phyloP scores from a whole-genome alignment of 331 rosid species.

The Rhamnella rubrinervis region DNA sequence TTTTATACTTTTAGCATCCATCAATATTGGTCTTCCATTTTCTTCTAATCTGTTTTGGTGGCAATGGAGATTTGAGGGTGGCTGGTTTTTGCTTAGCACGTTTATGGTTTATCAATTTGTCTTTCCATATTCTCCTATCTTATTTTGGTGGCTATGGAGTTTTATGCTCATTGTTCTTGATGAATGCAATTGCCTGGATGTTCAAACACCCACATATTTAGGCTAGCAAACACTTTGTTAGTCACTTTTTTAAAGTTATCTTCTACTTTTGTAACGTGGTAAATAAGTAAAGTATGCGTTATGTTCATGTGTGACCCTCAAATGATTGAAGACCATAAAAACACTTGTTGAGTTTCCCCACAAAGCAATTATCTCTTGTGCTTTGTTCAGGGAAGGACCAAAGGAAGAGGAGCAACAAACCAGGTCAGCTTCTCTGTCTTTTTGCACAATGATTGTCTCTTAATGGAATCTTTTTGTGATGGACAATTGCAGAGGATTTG shows the following conservation, averaged over 20 bases:
- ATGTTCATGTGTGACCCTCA: background rate
- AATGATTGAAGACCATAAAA: background rate
- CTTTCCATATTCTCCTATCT: background rate
- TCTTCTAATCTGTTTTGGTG: background rate
- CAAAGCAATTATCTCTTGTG: background rate
- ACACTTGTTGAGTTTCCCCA: background rate
- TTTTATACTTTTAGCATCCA: too few species aligned
- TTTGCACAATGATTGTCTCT: background rate
- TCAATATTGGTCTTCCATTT: too few species aligned
- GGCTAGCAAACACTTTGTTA: too few species aligned
- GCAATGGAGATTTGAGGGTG: background rate
- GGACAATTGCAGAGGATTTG: background rate
- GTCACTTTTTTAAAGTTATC: too few species aligned
- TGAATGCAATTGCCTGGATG: too few species aligned
- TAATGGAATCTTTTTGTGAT: background rate
- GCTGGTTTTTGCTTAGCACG: background rate
- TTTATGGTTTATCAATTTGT: background rate
- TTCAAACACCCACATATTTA: too few species aligned
- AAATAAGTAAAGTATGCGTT: background rate
- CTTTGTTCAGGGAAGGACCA: slow-evolving; percentile 1
- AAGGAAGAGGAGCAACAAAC: background rate
- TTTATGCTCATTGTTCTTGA: too few species aligned
- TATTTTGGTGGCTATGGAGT: background rate
- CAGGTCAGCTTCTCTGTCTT: background rate
- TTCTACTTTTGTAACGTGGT: background rate